Conservation (phyloP, 1,139 yeast species). For the Candida pseudoviswanathii region DNA sequence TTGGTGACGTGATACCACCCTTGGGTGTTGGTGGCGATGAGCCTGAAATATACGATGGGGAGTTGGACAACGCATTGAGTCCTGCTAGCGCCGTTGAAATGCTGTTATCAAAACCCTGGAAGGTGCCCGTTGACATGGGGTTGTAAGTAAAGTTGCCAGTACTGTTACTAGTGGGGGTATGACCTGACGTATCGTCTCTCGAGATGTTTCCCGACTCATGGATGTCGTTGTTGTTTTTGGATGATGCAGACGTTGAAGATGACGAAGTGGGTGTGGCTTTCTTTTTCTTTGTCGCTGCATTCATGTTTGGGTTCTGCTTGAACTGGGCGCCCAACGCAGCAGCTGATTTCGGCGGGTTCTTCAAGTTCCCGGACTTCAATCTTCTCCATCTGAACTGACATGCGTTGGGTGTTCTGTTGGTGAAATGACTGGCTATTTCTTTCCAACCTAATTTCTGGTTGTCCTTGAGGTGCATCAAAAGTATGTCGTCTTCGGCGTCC, state of each 20-base stretch:
- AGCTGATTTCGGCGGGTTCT: constrained; percentile 54
- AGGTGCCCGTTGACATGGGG: constrained; percentile 40
- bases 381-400: constrained; percentile 82
- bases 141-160: constrained; percentile 29
- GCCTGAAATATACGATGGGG: constrained; percentile 37
- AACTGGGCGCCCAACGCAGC: constrained; percentile 22
- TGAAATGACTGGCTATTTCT: constrained; percentile 71
- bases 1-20: not conserved
- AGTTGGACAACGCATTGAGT: constrained; percentile 45
- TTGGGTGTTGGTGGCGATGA: constrained; percentile 27
- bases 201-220: not conserved
- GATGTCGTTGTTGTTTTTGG: constrained; percentile 17
- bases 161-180: constrained; percentile 6
- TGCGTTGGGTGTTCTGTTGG: constrained; percentile 73
- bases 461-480: constrained; percentile 70
- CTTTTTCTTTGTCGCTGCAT: constrained; percentile 21
- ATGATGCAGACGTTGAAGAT: constrained; percentile 9
- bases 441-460: constrained; percentile 76
- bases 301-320: constrained; percentile 14
- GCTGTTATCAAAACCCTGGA: constrained; percentile 47
- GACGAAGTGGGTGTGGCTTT: constrained; percentile 21
- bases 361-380: constrained; percentile 63
- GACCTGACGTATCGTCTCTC: constrained; percentile 2
- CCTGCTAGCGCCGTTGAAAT: constrained; percentile 51
- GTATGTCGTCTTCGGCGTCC: constrained; percentile 73